Conservation (phyloP, 805 yeast genomes). For the Barnettozyma sucrosica region DNA sequence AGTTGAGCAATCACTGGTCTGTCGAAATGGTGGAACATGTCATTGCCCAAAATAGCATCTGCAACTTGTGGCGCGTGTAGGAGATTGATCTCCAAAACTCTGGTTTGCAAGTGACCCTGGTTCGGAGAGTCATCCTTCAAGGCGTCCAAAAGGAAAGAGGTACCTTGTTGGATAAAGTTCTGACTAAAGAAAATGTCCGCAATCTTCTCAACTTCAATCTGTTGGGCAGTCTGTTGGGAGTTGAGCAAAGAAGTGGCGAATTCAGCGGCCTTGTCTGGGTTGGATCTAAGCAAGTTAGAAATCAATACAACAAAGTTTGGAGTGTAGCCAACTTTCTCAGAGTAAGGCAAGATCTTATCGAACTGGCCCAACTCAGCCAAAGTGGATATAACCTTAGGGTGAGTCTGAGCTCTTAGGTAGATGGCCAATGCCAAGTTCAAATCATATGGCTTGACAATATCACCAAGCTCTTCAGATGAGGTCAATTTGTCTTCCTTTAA, state of each 20-base stretch:
- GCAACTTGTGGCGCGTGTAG: conserved; percentile 99
- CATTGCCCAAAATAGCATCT: conserved; percentile 94
- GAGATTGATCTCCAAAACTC: conserved; percentile 86
- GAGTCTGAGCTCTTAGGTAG: conserved; percentile 75
- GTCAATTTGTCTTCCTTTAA: conserved; percentile 91
- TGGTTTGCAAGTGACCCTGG: conserved; percentile 93
- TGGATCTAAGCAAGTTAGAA: conserved; percentile 84
- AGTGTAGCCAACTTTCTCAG: conserved; percentile 79
- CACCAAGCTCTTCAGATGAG: conserved; percentile 96
- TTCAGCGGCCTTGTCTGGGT: conserved; percentile 98
- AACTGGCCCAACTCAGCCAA: conserved; percentile 95
- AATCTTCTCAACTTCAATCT: conserved; percentile 74
- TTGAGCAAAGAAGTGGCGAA: conserved; percentile 83
- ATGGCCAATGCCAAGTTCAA: conserved; percentile 84
- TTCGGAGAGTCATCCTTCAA: conserved; percentile 89
- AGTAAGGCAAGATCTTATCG: conserved; percentile 91
- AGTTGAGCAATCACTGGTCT: conserved; percentile 86
- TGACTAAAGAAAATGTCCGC: conserved; percentile 94
- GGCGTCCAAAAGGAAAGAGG: conserved; percentile 94
- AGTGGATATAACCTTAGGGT: conserved; percentile 84
- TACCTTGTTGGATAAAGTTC: conserved; percentile 93
- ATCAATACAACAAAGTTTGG: conserved; percentile 89
- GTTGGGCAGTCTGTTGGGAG: conserved; percentile 49
- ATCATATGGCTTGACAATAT: conserved; percentile 85
- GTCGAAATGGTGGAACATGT: conserved; percentile 93